Evolutionary conservation across 306 rosid genomes (phyloP), one percentile per base, ranked within the genome.

Genomic region (Rubus parviflorus): DNA sequence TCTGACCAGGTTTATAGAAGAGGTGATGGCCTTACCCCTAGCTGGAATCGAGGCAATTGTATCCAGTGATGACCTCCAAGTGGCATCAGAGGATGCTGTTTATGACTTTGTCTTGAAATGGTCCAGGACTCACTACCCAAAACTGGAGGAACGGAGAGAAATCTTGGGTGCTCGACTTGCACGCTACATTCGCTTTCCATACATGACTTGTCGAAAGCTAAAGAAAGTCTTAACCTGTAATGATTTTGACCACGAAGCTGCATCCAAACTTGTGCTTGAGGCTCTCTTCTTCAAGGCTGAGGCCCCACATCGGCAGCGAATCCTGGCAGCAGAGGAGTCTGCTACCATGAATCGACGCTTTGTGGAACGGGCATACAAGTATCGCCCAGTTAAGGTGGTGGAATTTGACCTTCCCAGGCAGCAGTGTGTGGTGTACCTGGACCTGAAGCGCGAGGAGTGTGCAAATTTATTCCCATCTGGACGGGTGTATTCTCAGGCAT

Each of bases 11-110:
- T 93, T 75, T 78, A 92, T 92, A 66, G 96, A 89, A 22, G 99
- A 96, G 88, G 90, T 91, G 54, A 86, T 96, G 97, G 87, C 75
- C 74, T 90, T 96, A 82, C 99, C 98, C 67, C 81, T 96, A 15
- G 91, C 96, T 75, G 99, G 99, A 83, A 75, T 96, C 35, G 99
- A 92, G 82, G 99, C 98, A 16, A 86, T 96, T 77, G 70, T 96
- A 74, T 82, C 92, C 40, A 96, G 99, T 75, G 99, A 96, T 61
- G 94, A 86, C 80, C 96, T 96, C 72, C 99, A 96, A 85, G 90
- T 96, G 80, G 94, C 99, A 65, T 96, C 99, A 40, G 99, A 96
- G 88, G 99, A 96, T 87, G 96, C 93, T 68, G 96, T 92, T 2
- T 96, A 92, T 75, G 99, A 96, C 74, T 92, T 96, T 78, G 88